Conservation (phyloP, 108 stramenopile species). For the Fragilaria crotonensis region DNA sequence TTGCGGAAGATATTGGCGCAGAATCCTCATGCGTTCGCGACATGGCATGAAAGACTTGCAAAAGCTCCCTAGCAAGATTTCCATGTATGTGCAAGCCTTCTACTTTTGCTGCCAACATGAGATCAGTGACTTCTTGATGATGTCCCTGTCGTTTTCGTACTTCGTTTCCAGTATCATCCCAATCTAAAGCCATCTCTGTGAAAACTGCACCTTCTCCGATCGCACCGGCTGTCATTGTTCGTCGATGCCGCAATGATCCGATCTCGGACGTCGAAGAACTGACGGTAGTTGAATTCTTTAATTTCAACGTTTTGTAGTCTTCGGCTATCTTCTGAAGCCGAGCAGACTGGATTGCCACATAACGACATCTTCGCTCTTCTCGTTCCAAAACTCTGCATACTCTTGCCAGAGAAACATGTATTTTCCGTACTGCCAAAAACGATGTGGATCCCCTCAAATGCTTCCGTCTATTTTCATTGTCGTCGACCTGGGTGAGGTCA, state of each 20-base stretch:
- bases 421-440: constrained; percentile 47
- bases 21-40: constrained; percentile 39
- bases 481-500: neutral
- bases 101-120: constrained; percentile 54
- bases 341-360: constrained; percentile 55
- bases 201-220: neutral
- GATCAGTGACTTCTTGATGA: constrained; percentile 62
- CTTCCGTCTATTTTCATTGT: neutral
- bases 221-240: constrained; percentile 1
- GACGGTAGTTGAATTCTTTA: constrained; percentile 4
- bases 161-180: neutral
- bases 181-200: constrained; percentile 1
- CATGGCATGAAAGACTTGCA: constrained; percentile 60
- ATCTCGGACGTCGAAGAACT: constrained; percentile 2
- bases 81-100: constrained; percentile 25
- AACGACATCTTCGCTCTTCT: constrained; percentile 70
- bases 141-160: constrained; percentile 30
- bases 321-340: neutral
- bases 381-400: constrained; percentile 66
- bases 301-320: neutral
- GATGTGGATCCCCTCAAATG: constrained; percentile 13
- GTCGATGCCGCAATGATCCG: constrained; percentile 6
- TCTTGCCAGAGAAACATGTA: constrained; percentile 65
- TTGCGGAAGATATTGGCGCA: constrained; percentile 30
- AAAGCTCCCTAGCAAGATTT: constrained; percentile 69